Base-by-base conservation (phyloP, 2,329 filamentous ascomycete genomes). In the Corinectria fuckeliana region DNA sequence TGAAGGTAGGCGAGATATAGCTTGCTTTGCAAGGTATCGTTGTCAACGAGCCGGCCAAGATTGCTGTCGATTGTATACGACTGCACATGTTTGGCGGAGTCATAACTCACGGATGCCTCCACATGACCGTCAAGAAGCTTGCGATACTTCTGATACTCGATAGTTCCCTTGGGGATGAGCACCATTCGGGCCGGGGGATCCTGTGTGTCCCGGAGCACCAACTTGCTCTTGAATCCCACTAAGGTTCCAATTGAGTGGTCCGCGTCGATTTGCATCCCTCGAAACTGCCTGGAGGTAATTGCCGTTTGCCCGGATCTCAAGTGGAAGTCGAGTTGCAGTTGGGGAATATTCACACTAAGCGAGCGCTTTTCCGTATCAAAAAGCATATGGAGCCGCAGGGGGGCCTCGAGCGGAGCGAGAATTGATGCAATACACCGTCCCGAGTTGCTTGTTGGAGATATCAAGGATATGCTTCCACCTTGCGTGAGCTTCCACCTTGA, bases 1-100 rank as follows among this genome's bases (percentile, higher is more conserved):
- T 88, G 84, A 0, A 88, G 70, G 23, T 82, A 82, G 9, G 74
- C 74, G 0, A 85, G 72, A 16, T 80, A 77, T 0, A 89, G 72
- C 51, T 82, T 84, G 69, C 82, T 84, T 9, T 80, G 76, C 0
- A 86, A 48, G 10, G 73, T 81, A 0, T 81, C 82, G 61, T 80
- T 83, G 18, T 84, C 82, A 0, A 77, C 61, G 0, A 90, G 66
- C 3, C 80, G 74, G 0, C 84, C 79, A 0, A 89, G 77, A 1
- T 70, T 69, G 0, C 60, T 45, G 58, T 89, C 82, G 0, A 89
- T 67, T 0, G 70, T 64, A 61, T 84, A 89, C 0, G 73, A 63
- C 45, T 85, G 79, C 6, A 73, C 65, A 4, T 55, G 62, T 2
- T 21, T 39, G 3, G 59, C 34, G 0, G 36, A 58, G 2, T 57